Conservation (phyloP, 1,139 yeast species). For the Lodderomyces theae region DNA sequence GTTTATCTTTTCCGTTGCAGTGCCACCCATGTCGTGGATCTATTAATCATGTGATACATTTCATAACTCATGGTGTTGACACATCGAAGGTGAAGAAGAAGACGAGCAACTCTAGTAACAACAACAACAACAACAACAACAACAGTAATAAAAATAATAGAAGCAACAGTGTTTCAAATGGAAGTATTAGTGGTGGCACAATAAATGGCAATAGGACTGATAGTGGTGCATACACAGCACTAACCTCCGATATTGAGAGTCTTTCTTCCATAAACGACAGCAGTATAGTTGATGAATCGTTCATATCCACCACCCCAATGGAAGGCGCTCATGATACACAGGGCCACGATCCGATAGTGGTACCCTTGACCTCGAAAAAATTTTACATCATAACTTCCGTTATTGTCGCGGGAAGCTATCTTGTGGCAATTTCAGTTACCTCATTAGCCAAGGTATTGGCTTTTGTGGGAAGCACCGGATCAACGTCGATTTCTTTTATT, state of each 20-base stretch:
- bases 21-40: conserved; percentile 80
- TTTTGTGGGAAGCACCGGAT: conserved; percentile 93
- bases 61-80: conserved; percentile 35
- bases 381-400: conserved; percentile 65
- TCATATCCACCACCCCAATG: conserved; percentile 47
- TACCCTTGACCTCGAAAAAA: conserved; percentile 49
- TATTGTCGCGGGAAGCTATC: conserved; percentile 61
- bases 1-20: conserved; percentile 69
- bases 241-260: conserved; percentile 23
- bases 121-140: conserved; percentile 1
- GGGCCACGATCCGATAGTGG: conserved; percentile 50
- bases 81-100: conserved; percentile 15
- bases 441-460: conserved; percentile 86
- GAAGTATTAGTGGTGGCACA: conserved; percentile 1
- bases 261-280: conserved; percentile 14
- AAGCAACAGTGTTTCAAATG: conserved; percentile 1
- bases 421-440: conserved; percentile 71
- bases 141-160: neutral
- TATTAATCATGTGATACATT: conserved; percentile 63
- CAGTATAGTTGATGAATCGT: conserved; percentile 32
- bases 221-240: conserved; percentile 17
- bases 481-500: conserved; percentile 89
- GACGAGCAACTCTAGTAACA: neutral
- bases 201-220: conserved; percentile 3
- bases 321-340: conserved; percentile 51